Evolutionary conservation across 1,139 yeast genomes (phyloP).

Genomic region (Kodamaea fungicola): DNA sequence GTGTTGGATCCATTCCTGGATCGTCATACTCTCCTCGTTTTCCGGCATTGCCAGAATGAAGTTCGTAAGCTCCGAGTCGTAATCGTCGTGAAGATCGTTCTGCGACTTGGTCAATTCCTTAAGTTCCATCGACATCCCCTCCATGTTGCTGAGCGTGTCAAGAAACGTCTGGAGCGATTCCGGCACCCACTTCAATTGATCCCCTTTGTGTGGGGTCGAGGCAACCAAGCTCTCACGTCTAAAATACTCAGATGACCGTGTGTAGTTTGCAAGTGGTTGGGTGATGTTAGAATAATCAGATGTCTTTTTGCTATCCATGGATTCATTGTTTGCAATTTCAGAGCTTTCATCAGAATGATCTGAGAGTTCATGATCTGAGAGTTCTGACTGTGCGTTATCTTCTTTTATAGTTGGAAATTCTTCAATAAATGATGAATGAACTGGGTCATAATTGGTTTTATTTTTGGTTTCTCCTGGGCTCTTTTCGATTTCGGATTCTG

Average conservation of each 20-base stretch:
- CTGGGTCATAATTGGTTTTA: not conserved
- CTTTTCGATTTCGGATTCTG: too few species aligned
- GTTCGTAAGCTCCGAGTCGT: constrained; percentile 59
- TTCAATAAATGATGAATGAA: too few species aligned
- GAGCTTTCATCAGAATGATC: not conserved
- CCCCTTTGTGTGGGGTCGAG: constrained; percentile 17
- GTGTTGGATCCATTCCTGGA: constrained; percentile 63
- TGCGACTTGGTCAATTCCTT: constrained; percentile 14
- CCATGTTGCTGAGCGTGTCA: constrained; percentile 36
- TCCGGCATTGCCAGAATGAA: constrained; percentile 70
- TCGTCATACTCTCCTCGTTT: constrained; percentile 64
- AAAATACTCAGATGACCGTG: constrained; percentile 4
- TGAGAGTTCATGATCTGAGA: too few species aligned
- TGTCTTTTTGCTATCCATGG: not conserved
- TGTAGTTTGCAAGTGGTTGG: constrained; percentile 1
- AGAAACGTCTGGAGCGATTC: constrained; percentile 18
- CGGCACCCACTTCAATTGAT: constrained; percentile 12
- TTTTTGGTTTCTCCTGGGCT: constrained; percentile 1
- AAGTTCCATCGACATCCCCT: constrained; percentile 25
- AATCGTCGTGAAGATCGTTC: constrained; percentile 48
- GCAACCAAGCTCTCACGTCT: constrained; percentile 8
- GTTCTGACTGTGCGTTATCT: too few species aligned
- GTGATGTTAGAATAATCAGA: not conserved
- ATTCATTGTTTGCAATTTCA: constrained; percentile 4
- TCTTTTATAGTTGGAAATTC: too few species aligned